Conservation (phyloP, 768 basidiomycete genomes). For the Leccinum uliginosum region DNA sequence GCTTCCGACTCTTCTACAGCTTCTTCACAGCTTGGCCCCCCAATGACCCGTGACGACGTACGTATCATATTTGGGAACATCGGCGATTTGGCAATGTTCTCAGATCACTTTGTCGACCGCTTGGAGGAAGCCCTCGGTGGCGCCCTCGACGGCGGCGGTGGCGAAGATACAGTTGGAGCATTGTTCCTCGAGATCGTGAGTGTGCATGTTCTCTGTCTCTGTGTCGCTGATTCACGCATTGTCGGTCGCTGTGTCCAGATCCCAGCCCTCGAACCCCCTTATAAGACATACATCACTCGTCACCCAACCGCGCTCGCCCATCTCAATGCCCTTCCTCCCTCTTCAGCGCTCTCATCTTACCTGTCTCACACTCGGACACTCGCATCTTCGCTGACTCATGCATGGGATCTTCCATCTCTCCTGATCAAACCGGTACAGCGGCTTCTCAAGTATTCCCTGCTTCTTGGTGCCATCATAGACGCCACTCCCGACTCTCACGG, state of each 20-base stretch:
- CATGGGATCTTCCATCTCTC: conserved; percentile 90
- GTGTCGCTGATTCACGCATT: not conserved
- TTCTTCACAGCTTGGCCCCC: conserved; percentile 45
- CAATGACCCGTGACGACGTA: conserved; percentile 69
- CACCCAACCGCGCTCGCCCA: conserved; percentile 73
- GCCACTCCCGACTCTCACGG: conserved; percentile 67
- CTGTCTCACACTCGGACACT: conserved; percentile 60
- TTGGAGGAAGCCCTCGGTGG: conserved; percentile 65
- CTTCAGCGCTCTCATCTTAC: conserved; percentile 53
- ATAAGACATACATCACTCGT: conserved; percentile 76
- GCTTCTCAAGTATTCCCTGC: conserved; percentile 88
- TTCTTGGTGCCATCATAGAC: conserved; percentile 72
- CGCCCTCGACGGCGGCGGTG: conserved; percentile 56
- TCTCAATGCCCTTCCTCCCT: conserved; percentile 44
- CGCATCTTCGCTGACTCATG: conserved; percentile 71
- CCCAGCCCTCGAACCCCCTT: conserved; percentile 64
- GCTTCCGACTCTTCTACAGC: conserved; percentile 50
- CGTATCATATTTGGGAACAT: conserved; percentile 76
- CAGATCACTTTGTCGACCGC: conserved; percentile 60
- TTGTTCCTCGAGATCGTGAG: conserved; percentile 68
- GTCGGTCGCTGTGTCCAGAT: conserved; percentile 39
- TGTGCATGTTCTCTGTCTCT: conserved; percentile 13
- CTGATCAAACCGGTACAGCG: conserved; percentile 98
- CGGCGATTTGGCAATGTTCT: conserved; percentile 65
- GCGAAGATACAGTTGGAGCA: conserved; percentile 66